A percentile compares a stretch with the other conserved stretches of the same genome.
These are phyloP conservation scores for Metschnikowia gelsemii DNA, from an alignment of 805 yeast genomes.

Conservation along the genomic window DNA sequence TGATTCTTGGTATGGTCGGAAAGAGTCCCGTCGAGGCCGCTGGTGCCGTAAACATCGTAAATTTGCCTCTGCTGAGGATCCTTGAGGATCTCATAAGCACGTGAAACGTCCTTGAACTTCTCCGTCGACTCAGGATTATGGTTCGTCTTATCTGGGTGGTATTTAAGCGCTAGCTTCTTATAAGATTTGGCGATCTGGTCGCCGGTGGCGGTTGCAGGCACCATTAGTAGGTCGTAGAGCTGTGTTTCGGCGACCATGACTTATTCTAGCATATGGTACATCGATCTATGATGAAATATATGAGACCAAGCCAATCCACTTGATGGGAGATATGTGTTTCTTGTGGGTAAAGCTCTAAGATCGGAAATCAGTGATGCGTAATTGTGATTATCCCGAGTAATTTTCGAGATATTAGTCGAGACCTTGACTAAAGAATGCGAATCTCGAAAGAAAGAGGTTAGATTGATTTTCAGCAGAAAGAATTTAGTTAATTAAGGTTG, in stretches of 20 bases:
- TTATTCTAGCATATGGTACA: conserved; percentile 2
- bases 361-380: no score
- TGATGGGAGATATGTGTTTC: no score
- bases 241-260: conserved; percentile 25
- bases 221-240: conserved; percentile 38
- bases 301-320: no score
- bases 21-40: conserved; percentile 37
- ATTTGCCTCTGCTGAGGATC: conserved; percentile 45
- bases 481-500: background rate
- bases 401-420: no score
- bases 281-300: background rate
- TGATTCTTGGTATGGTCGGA: conserved; percentile 5
- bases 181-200: conserved; percentile 45
- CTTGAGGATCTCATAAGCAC: conserved; percentile 63
- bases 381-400: no score
- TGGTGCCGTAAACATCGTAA: conserved; percentile 55
- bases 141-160: conserved; percentile 66
- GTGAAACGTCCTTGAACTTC: conserved; percentile 58
- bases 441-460: no score
- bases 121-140: conserved; percentile 50
- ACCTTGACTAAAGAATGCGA: no score
- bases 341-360: no score
- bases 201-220: conserved; percentile 30
- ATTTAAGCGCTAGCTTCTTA: conserved; percentile 44
- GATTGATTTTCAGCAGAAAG: no score